A percentile compares a stretch with the other conserved stretches of the same genome.
phyloP scores from a whole-genome alignment of 2,329 filamentous ascomycete genomes.

The Hortaea werneckii region DNA sequence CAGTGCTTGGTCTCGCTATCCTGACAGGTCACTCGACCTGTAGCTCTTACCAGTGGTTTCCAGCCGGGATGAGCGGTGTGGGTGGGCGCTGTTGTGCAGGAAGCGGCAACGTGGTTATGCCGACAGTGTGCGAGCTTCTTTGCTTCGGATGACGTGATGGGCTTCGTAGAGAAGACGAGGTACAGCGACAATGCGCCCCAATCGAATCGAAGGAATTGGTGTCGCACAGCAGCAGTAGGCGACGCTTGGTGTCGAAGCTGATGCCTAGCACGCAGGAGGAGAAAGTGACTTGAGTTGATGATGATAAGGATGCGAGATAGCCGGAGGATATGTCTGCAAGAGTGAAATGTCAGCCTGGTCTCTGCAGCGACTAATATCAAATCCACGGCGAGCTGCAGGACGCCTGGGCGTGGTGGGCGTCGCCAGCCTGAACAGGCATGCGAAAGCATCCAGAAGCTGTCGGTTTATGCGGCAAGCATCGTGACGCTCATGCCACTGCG shows the following conservation, averaged over 20 bases:
- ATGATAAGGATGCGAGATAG: not conserved
- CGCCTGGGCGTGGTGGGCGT: not conserved
- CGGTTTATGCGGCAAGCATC: constrained; percentile 1
- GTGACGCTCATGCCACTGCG: not conserved
- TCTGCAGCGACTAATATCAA: constrained; percentile 1
- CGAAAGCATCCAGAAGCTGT: not conserved
- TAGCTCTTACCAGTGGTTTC: constrained; percentile 5
- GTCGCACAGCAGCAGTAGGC: constrained; percentile 2
- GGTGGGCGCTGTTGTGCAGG: not conserved
- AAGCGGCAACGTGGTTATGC: constrained; percentile 1
- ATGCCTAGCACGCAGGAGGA: not conserved
- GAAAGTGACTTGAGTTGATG: not conserved
- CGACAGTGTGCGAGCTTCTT: constrained; percentile 1
- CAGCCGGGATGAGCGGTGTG: too few species aligned
- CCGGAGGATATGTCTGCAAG: not conserved
- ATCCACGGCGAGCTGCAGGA: constrained; percentile 2
- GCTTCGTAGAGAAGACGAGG: not conserved
- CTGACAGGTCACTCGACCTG: constrained; percentile 1
- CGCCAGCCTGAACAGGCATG: constrained; percentile 3
- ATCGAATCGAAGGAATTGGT: not conserved
- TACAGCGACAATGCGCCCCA: not conserved
- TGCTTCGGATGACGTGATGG: not conserved
- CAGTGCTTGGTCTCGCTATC: constrained; percentile 2
- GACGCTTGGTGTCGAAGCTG: not conserved
- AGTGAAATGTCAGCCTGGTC: constrained; percentile 1